Conservation (phyloP, 805 yeast species). For the Isabelozyma rhagii region DNA sequence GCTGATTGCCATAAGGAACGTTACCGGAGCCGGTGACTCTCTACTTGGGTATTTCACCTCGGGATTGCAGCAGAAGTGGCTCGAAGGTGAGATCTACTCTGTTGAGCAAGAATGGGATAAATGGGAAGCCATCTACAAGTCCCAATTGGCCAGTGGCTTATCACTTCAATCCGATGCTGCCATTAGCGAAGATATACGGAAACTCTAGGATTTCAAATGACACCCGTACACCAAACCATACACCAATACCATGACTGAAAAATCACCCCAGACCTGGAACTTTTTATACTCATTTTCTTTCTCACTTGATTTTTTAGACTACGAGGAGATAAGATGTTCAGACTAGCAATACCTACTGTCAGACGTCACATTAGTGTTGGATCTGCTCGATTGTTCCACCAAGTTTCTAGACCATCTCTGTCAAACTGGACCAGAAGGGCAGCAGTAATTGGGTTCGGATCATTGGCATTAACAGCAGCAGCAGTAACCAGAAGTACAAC, state of each 20-base stretch:
- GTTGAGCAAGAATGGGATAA: conserved; percentile 35
- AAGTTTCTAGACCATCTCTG: not conserved
- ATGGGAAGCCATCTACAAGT: conserved; percentile 33
- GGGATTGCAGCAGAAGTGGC: conserved; percentile 23
- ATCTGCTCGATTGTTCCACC: not conserved
- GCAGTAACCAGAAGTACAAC: not conserved
- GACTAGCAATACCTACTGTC: not conserved
- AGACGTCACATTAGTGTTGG: not conserved
- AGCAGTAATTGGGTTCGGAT: not conserved
- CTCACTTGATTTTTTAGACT: not conserved
- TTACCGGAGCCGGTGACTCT: conserved; percentile 89
- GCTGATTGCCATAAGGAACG: conserved; percentile 47
- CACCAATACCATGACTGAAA: not conserved
- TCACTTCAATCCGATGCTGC: conserved; percentile 17
- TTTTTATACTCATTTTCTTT: not conserved
- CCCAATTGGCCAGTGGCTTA: conserved; percentile 41
- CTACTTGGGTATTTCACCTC: conserved; percentile 63
- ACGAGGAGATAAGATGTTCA: not conserved
- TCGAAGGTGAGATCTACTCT: conserved; percentile 15
- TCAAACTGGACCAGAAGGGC: not conserved
- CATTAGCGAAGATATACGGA: conserved; percentile 20
- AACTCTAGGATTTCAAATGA: not conserved
- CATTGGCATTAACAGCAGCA: not conserved
- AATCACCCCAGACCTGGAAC: not conserved
- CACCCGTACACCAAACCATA: too few species aligned